Base-by-base conservation (phyloP, 2,329 filamentous ascomycete genomes). In the Xylariaceae sp. region DNA sequence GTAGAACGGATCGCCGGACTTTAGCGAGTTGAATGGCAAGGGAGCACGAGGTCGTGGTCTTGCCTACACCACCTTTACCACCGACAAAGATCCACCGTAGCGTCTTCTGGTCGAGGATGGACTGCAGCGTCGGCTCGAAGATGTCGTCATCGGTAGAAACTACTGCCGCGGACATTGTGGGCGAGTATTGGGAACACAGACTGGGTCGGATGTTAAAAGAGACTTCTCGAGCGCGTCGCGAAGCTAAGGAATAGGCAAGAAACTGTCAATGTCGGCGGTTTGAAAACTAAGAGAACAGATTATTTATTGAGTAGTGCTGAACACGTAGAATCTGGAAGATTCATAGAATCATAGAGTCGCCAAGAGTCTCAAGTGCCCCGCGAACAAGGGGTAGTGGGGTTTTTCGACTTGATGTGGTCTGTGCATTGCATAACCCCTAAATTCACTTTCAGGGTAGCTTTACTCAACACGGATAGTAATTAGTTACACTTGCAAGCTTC, bases 61-160 rank as follows among this genome's bases (percentile, higher is more conserved):
- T 99, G 73, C 94, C 94, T 39, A 99, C 94, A 72, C 94, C 94
- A 69, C 94, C 94, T 77, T 99, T 99, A 63, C 94, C 94, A 68
- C 94, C 94, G 56, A 99, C 94, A 69, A 99, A 99, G 76, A 99
- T 96, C 94, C 94, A 99, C 72, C 94, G 91, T 50, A 99, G 86
- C 27, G 90, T 88, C 75, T 92, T 91, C 75, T 99, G 94, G 79
- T 96, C 91, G 67, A 99, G 85, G 70, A 99, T 92, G 61, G 90
- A 89, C 78, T 97, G 90, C 68, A 99, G 89, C 46, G 90, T 91
- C 41, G 94, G 92, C 78, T 96, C 92, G 78, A 97, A 86, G 66
- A 84, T 80, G 71, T 92, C 89, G 69, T 89, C 88, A 74, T 89
- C 88, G 75, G 75, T 73, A 63, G 76, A 75, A 43, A 81, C 68